Base-by-base conservation (phyloP, 2,329 filamentous ascomycete genomes). In the Colletotrichum tanaceti region DNA sequence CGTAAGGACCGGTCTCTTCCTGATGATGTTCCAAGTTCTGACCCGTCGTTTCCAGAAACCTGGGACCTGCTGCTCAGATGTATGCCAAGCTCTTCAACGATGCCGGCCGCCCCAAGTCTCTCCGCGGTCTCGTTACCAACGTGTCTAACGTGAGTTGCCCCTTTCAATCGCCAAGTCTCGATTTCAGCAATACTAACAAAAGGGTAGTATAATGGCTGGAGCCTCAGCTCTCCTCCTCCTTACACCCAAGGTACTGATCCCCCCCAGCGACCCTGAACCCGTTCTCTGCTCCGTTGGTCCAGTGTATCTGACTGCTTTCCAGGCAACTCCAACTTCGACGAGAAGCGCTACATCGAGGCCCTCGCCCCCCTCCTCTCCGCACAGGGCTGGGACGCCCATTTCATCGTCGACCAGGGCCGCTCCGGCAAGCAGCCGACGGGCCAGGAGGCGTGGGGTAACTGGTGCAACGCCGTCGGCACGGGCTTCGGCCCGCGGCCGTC, bases 401-500 rank as follows among this genome's bases (percentile, higher is more conserved):
- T 86, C 77, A 82, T 87, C 73, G 78, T 82, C 11, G 84, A 85
- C 71, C 82, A 83, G 52, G 81, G 84, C 68, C 88, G 90, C 55
- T 86, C 77, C 59, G 78, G 76, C 63, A 70, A 70, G 65, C 68
- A 90, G 72, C 89, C 86, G 62, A 89, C 87, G 22, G 87, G 87
- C 61, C 88, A 90, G 77, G 53, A 80, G 65, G 77, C 82, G 62
- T 90, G 88, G 87, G 89, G 89, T 49, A 83, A 91, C 75, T 91
- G 90, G 89, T 91, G 89, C 81, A 91, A 91, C 73, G 83, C 87
- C 69, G 84, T 81, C 39, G 86, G 85, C 39, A 87, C 89, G 59
- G 89, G 90, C 9, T 91, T 91, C 70, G 90, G 90, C 68, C 78
- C 79, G n/a, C 85, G 88, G n/a, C 89, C 89, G 1, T 86, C 86